Base-by-base conservation (phyloP, 495 filamentous ascomycete species). In the Pyrenula massariospora region DNA sequence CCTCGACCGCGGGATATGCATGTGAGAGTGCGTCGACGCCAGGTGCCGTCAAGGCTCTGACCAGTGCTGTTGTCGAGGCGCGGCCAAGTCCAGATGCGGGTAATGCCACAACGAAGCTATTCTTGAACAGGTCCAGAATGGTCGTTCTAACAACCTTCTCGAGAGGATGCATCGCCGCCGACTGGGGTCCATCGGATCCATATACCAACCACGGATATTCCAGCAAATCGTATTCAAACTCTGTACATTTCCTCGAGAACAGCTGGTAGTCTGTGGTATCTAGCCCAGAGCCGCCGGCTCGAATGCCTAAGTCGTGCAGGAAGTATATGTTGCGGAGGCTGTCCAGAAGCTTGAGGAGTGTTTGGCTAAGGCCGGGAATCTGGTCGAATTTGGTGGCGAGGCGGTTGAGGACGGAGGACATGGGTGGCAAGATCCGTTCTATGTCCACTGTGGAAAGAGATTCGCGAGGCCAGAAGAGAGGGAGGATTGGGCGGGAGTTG, bases 401-500 rank as follows among this genome's bases (percentile, higher is more conserved):
- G 36, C 52, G 55, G 22, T 62, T 63, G 11, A 66, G 54, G 11
- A 58, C 56, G n/a, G 69, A 68, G 3, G 61, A 64, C 3, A 55
- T 22, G 3, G 63, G 58, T 20, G 65, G 68, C 49, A 57, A 53
- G 10, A 72, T 62, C 48, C 68, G 66, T 21, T 62, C 54, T 53
- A 65, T 63, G 10, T 70, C 60, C 12, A 60, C 66, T 10, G 22
- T 42, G 10, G 69, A 58, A 1, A 69, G 54, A 12, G 65, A 63
- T 49, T 67, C 57, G 42, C 63, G 53, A 52, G 64, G 63, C 67
- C 66, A 69, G 21, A 61, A 59, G n/a, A 70, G 57, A 25, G 66
- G 66, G 50, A 72, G 70, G n/a, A 72, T 60, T n/a, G 69, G 69
- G 48, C 63, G 66, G 36, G 63, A 62, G 59, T 70, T 65, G 1